phyloP scores from a whole-genome alignment of 495 filamentous ascomycete genomes.

The Penicillium coffeae region DNA sequence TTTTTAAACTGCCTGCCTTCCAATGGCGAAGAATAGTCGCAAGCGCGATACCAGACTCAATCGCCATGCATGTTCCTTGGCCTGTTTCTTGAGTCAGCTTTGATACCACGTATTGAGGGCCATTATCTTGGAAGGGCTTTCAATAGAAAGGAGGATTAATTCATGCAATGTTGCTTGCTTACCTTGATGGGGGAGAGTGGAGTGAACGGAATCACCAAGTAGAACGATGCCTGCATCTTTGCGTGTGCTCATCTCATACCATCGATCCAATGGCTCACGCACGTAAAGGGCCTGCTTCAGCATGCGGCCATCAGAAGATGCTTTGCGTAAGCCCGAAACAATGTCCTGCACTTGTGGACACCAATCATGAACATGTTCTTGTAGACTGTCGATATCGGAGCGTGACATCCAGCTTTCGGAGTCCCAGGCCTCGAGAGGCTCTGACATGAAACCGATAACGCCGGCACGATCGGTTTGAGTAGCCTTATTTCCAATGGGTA shows the following conservation, averaged over 20 bases:
- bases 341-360: slow-evolving; percentile 30
- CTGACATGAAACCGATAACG: slow-evolving; percentile 30
- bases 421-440: slow-evolving; percentile 26
- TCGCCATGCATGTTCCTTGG: slow-evolving; percentile 32
- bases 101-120: neutral
- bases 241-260: slow-evolving; percentile 25
- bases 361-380: slow-evolving; percentile 31
- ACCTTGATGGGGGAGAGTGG: slow-evolving; percentile 31
- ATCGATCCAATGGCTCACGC: slow-evolving; percentile 20
- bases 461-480: slow-evolving; percentile 26
- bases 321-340: slow-evolving; percentile 23
- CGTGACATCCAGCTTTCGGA: slow-evolving; percentile 35
- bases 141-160: too few relatives aligned
- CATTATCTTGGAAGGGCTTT: too few relatives aligned
- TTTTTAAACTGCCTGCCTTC: slow-evolving; percentile 20
- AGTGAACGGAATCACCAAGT: slow-evolving; percentile 29
- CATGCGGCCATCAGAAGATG: slow-evolving; percentile 23
- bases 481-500: slow-evolving; percentile 26
- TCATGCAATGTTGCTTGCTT: too few relatives aligned
- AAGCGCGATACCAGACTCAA: slow-evolving; percentile 29
- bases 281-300: slow-evolving; percentile 31
- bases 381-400: slow-evolving; percentile 27
- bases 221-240: slow-evolving; percentile 25
- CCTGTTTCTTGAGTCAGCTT: slow-evolving; percentile 6
- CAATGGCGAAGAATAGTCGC: slow-evolving; percentile 27